Evolutionary conservation across 2,329 filamentous ascomycete genomes (phyloP).

Genomic region (Alternaria dauci): DNA sequence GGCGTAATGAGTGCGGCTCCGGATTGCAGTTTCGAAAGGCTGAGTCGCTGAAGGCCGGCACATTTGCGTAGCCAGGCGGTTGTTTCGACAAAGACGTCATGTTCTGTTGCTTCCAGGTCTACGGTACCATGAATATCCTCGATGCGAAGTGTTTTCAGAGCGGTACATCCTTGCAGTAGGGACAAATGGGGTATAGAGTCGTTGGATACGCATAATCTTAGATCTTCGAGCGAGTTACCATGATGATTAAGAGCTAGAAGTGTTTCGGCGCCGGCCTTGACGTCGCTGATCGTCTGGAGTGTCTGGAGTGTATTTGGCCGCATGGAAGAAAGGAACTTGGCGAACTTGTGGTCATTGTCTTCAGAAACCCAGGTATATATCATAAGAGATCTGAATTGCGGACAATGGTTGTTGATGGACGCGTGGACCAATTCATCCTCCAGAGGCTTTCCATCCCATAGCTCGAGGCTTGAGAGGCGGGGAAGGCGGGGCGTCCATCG

Average conservation of each 20-base stretch:
- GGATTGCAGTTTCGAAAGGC: constrained; percentile 61
- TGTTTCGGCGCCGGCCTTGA: constrained; percentile 63
- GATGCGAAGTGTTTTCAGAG: constrained; percentile 60
- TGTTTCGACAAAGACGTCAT: constrained; percentile 62
- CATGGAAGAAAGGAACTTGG: constrained; percentile 66
- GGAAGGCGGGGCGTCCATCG: constrained; percentile 68
- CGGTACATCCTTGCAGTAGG: constrained; percentile 59
- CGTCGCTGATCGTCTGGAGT: constrained; percentile 66
- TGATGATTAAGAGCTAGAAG: constrained; percentile 64
- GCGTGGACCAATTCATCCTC: constrained; percentile 61
- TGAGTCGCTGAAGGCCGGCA: constrained; percentile 59
- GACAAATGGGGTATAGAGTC: constrained; percentile 61
- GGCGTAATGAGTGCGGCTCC: constrained; percentile 63
- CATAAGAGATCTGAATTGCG: constrained; percentile 67
- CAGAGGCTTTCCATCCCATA: constrained; percentile 69
- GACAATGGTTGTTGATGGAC: constrained; percentile 66
- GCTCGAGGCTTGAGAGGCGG: constrained; percentile 65
- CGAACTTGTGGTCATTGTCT: constrained; percentile 66
- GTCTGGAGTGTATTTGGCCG: constrained; percentile 64
- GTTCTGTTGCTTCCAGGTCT: constrained; percentile 61
- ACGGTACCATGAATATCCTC: constrained; percentile 55
- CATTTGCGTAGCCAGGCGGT: constrained; percentile 66
- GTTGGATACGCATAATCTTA: constrained; percentile 61
- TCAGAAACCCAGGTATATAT: constrained; percentile 62
- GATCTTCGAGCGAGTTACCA: constrained; percentile 61